Conservation (phyloP, 495 filamentous ascomycete species). For the Hypomontagnella monticulosa region DNA sequence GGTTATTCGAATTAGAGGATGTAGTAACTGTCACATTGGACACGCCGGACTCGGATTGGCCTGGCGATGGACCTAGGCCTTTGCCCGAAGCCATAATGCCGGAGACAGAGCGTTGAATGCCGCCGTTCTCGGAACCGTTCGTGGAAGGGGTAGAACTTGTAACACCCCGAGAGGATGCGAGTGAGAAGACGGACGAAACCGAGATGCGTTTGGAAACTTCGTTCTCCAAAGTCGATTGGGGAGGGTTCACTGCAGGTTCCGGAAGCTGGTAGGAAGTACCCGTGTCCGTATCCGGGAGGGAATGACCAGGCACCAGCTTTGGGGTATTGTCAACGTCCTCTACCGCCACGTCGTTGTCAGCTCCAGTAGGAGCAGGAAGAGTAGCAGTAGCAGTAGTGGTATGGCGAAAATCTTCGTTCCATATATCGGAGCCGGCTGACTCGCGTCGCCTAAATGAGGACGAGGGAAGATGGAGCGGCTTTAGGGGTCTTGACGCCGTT, state of each 20-base stretch:
- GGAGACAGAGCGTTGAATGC: slow-evolving; percentile 45
- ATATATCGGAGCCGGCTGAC: slow-evolving; percentile 46
- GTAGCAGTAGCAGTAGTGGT: slow-evolving; percentile 15
- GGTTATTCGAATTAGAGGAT: slow-evolving; percentile 51
- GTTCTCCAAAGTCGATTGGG: slow-evolving; percentile 50
- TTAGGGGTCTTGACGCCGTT: slow-evolving; percentile 50
- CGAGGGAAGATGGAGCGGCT: slow-evolving; percentile 37
- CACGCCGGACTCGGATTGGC: slow-evolving; percentile 60
- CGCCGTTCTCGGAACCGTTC: slow-evolving; percentile 51
- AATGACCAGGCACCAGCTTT: slow-evolving; percentile 46
- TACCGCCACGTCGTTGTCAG: slow-evolving; percentile 39
- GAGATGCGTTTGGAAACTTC: slow-evolving; percentile 70
- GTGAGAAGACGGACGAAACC: slow-evolving; percentile 71
- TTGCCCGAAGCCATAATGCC: slow-evolving; percentile 53
- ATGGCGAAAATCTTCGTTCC: slow-evolving; percentile 42
- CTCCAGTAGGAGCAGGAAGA: slow-evolving; percentile 38
- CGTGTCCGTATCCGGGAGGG: slow-evolving; percentile 37
- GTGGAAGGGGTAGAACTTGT: slow-evolving; percentile 55
- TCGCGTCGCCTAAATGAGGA: slow-evolving; percentile 43
- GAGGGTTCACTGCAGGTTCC: slow-evolving; percentile 58
- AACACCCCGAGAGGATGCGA: slow-evolving; percentile 64
- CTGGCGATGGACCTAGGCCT: slow-evolving; percentile 43
- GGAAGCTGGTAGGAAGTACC: slow-evolving; percentile 47
- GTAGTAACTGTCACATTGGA: slow-evolving; percentile 67
- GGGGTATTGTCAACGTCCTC: slow-evolving; percentile 58